Base-by-base conservation (phyloP, 768 basidiomycete species). In the Podaxis pistillaris region DNA sequence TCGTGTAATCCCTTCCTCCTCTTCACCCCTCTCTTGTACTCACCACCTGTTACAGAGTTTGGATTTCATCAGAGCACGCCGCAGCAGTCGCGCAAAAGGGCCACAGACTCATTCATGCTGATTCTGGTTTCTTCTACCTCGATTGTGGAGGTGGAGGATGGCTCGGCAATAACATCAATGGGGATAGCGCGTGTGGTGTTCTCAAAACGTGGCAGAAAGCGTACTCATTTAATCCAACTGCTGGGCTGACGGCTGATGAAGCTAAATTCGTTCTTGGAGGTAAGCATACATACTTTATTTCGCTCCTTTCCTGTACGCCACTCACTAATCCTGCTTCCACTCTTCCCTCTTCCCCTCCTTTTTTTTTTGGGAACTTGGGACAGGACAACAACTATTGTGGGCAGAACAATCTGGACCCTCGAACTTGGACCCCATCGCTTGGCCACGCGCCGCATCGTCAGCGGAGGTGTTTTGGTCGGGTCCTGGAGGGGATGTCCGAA, bases 141-240 rank as follows among this genome's bases (percentile, higher is more conserved):
- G 90, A 92, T 67, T 91, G 89, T 65, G 91, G 91, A 38, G 84
- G 73, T 1, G 91, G 90, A 7, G 86, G 79, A 30, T 93, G 89
- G 88, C 73, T 90, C 9, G 89, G 88, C 0, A 71, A 82, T 36
- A 67, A 72, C 65, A 76, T 66, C 51, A 22, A 60, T 57, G 81
- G 84, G 4, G 85, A 84, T 63, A 86, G 84, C 67, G 91, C 89
- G 87, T 90, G 88, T 68, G 87, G 88, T 67, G 88, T 89, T 0
- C 91, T 87, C 84, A 91, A 91, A 73, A 86, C 86, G 5, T 93
- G 91, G 91, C 85, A 89, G 69, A 82, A 85, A 74, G 88, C 89
- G 59, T 63, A 63, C 30, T 62, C 60, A 28, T 56, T 62, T 19
- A 62, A 94, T 69, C 91, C 91, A 0, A 77, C 79, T 46, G 81